phyloP scores from a whole-genome alignment of 2,329 filamentous ascomycete species.

The Parafenestella ontariensis region DNA sequence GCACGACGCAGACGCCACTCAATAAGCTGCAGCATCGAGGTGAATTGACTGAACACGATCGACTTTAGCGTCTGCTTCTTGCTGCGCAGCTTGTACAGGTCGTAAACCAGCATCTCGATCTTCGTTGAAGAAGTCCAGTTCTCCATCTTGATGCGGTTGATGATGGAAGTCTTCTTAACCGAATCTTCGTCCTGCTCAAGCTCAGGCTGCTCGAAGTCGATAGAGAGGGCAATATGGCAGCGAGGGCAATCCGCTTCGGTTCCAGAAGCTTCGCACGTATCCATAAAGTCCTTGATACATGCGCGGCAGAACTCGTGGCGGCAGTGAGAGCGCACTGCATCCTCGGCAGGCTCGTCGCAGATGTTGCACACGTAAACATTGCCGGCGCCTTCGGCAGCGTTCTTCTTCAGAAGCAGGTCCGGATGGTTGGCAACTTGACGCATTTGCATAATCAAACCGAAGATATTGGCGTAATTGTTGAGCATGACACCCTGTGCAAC shows the following conservation, averaged over 20 bases:
- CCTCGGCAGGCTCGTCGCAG: conserved; percentile 94
- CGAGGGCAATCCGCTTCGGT: conserved; percentile 77
- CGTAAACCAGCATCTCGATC: conserved; percentile 94
- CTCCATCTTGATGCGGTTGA: conserved; percentile 98
- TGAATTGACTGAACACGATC: conserved; percentile 97
- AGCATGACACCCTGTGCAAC: conserved; percentile 92
- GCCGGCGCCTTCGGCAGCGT: conserved; percentile 78
- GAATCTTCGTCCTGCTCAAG: conserved; percentile 88
- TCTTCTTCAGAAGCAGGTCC: conserved; percentile 88
- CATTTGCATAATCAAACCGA: conserved; percentile 99
- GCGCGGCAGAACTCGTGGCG: conserved; percentile 90
- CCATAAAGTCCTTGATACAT: conserved; percentile 81
- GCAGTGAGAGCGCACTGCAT: conserved; percentile 89
- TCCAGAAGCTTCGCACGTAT: conserved; percentile 71
- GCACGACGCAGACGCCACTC: conserved; percentile 95
- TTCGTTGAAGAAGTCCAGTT: conserved; percentile 99
- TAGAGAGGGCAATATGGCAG: conserved; percentile 87
- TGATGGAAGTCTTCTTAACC: conserved; percentile 95
- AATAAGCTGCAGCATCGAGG: conserved; percentile 94
- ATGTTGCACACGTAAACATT: conserved; percentile 92
- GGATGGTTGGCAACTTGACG: conserved; percentile 96
- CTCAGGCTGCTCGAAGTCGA: conserved; percentile 94
- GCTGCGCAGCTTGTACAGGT: conserved; percentile 88
- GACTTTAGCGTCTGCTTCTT: conserved; percentile 95
- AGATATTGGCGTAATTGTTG: conserved; percentile 93